Base-by-base conservation (phyloP, 352 stramenopile species). In the Globisporangium polare region DNA sequence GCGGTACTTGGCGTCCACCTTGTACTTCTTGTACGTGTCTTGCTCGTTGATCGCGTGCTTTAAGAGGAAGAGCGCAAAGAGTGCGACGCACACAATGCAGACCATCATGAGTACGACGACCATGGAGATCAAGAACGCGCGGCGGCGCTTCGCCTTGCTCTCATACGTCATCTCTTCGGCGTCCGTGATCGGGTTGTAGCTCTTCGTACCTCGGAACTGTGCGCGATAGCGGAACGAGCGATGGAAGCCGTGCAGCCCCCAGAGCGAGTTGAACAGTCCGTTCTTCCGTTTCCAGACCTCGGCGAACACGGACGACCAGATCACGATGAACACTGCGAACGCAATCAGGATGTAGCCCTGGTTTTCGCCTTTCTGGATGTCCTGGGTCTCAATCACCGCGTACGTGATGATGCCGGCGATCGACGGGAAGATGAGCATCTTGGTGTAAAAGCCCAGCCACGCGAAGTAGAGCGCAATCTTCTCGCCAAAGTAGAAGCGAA, bases 361-460 rank as follows among this genome's bases (percentile, higher is more conserved):
- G 42, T 81, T 83, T 31, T 72, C 68, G 31, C 65, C 71, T 7
- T 62, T 73, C n/a, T 62, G 69, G 15, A 74, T 60, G 17, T 81
- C 55, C 3, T 72, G 69, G 5, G 65, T 77, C 62, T 90, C 69
- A 18, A 88, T 68, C 10, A 86, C 81, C 13, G 72, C 58, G 57
- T 83, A 95, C 17, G 93, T 89, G 52, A 92, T 80, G 51, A 96
- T 74, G 17, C 90, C 90, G 0, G 84, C 69, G 9, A 95, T 77
- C 9, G 81, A 70, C 13, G 89, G 88, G 41, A 95, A 78, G 1
- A 96, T 22, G 4, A 97, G 76, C 85, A 95, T 94, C 74, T 94
- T 94, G n/a, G 90, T 97, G 75, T 97, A 97, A 59, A 96, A 97
- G 10, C 89, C 89, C 33, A 97, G 76, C 80, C 88, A 97, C 10